A percentile compares a stretch with the other conserved stretches of the same genome.
phyloP scores from a whole-genome alignment of 148 eudicot genomes.

The Camellia lanceoleosa region DNA sequence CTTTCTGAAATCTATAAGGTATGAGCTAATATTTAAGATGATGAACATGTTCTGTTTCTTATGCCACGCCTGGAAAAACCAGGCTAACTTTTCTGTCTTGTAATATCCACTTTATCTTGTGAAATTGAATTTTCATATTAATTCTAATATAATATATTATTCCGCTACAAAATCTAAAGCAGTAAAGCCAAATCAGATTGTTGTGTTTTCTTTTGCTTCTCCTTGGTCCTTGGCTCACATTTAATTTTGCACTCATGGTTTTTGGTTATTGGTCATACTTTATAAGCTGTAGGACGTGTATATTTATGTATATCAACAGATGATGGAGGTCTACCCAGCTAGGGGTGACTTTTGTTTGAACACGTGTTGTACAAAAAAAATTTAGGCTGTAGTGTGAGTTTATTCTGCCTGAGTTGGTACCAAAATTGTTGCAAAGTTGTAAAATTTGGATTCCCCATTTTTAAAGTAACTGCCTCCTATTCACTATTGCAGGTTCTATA shows the following conservation, averaged over 20 bases:
- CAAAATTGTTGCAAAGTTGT: neutral
- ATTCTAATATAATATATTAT: neutral
- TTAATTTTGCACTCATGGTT: neutral
- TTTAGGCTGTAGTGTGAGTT: neutral
- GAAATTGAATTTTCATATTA: neutral
- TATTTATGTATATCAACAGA: neutral
- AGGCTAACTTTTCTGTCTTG: no score
- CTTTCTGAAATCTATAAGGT: constrained; percentile 77
- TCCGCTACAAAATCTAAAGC: neutral
- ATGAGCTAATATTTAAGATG: neutral
- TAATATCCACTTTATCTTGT: neutral
- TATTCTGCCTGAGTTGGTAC: neutral
- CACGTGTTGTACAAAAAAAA: neutral
- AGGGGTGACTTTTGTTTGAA: neutral
- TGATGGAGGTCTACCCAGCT: neutral
- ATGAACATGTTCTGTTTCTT: no score
- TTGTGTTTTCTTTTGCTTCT: neutral
- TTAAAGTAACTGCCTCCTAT: neutral
- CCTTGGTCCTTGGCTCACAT: neutral
- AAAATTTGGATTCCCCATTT: neutral
- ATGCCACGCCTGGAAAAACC: no score
- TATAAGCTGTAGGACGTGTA: neutral
- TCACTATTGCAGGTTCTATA: neutral
- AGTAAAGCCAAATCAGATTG: neutral
- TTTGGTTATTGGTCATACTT: neutral